Evolutionary conservation across 2,329 filamentous ascomycete genomes (phyloP).

Genomic region (Hawksworthiomyces lignivorus): DNA sequence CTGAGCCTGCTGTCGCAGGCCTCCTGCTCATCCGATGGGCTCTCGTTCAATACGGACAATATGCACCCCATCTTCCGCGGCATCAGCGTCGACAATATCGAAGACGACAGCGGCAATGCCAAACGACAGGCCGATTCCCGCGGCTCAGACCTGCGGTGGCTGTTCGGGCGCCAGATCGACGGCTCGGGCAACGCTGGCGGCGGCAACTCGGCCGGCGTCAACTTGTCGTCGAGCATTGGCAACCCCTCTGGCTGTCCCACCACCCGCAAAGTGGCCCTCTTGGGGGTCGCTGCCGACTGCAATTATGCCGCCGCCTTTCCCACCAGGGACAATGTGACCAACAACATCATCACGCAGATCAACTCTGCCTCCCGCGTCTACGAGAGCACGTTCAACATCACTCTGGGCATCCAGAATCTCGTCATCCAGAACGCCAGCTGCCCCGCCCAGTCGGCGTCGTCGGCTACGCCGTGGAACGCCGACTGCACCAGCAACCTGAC

Average conservation of each 20-base stretch:
- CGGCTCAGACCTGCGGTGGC: conserved; percentile 31
- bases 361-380: conserved; percentile 83
- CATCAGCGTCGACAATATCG: conserved; percentile 36
- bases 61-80: conserved; percentile 60
- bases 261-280: conserved; percentile 82
- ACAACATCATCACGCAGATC: conserved; percentile 75
- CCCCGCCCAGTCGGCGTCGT: conserved; percentile 54
- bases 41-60: conserved; percentile 69
- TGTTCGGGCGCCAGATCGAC: conserved; percentile 72
- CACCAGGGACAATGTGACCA: conserved; percentile 52
- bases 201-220: conserved; percentile 72
- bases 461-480: conserved; percentile 74
- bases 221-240: conserved; percentile 72
- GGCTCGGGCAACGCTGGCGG: conserved; percentile 51
- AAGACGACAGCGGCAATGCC: conserved; percentile 20
- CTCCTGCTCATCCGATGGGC: conserved; percentile 65
- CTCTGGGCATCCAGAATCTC: conserved; percentile 79
- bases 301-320: conserved; percentile 71
- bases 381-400: conserved; percentile 90
- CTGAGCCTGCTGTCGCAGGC: conserved; percentile 11
- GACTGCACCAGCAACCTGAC: conserved; percentile 55
- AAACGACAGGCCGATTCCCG: conserved; percentile 40
- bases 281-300: conserved; percentile 91
- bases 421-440: conserved; percentile 71
- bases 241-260: conserved; percentile 75